Evolutionary conservation across 2,329 filamentous ascomycete genomes (phyloP).

Genomic region (Dothistroma pini): DNA sequence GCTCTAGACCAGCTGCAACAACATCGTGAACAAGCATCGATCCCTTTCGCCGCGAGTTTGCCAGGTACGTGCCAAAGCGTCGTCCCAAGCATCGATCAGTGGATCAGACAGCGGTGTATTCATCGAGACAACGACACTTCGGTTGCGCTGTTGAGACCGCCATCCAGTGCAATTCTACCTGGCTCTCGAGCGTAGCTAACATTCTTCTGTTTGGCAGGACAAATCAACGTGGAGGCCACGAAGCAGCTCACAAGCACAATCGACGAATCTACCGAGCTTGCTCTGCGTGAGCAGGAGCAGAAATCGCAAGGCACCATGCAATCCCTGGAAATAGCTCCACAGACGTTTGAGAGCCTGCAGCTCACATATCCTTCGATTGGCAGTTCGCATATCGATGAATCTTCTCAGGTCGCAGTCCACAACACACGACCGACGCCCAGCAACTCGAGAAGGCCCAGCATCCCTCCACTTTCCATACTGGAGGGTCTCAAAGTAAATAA

Average conservation of each 20-base stretch:
- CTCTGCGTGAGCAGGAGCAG: not conserved
- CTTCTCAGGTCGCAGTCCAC: not conserved
- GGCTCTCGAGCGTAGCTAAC: no score
- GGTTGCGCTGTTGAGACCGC: not conserved
- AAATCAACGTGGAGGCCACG: not conserved
- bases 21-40: constrained; percentile 1
- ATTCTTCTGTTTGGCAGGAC: no score
- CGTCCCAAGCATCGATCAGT: no score
- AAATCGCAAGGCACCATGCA: not conserved
- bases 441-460: not conserved
- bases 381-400: not conserved
- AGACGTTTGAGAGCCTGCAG: not conserved
- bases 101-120: not conserved
- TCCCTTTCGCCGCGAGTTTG: not conserved
- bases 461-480: constrained; percentile 42
- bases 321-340: not conserved
- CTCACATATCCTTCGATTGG: not conserved
- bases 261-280: not conserved
- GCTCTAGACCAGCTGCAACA: constrained; percentile 13
- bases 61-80: not conserved
- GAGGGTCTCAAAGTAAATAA: constrained; percentile 55
- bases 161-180: no score
- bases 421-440: not conserved
- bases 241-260: not conserved
- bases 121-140: not conserved